These are phyloP conservation scores for Chytriomyces hyalinus DNA, from an alignment of 192 early-diverging fungal species.

Conservation along the genomic window DNA sequence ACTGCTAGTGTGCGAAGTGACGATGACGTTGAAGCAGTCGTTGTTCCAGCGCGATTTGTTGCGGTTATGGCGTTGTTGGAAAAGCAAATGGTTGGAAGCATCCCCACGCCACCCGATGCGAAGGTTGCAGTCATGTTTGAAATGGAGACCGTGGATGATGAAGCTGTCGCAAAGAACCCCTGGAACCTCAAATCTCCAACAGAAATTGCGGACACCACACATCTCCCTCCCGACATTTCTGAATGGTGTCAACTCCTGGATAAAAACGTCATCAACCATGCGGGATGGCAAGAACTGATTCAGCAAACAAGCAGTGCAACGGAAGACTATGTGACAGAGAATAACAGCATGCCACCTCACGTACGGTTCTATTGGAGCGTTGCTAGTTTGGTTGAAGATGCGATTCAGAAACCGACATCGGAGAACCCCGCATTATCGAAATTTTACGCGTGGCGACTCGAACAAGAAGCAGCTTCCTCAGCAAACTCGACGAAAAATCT, in stretches of 20 bases:
- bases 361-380: conserved; percentile 28
- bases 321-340: background rate
- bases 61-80: conserved; percentile 16
- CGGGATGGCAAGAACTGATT: conserved; percentile 8
- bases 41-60: conserved; percentile 18
- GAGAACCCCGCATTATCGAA: background rate
- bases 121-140: background rate
- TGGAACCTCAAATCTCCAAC: background rate
- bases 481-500: background rate
- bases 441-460: background rate
- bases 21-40: background rate
- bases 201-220: background rate
- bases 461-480: background rate
- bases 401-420: background rate
- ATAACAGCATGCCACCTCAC: background rate
- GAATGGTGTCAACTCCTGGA: conserved; percentile 21
- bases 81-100: background rate
- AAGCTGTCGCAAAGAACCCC: background rate
- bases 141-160: conserved; percentile 6
- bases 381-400: conserved; percentile 21
- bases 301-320: background rate
- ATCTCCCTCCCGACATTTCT: background rate
- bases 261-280: conserved; percentile 3
- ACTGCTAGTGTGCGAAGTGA: background rate
- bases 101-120: background rate